Conservation (phyloP, 2,329 filamentous ascomycete species). For the Westerdykella sp. region DNA sequence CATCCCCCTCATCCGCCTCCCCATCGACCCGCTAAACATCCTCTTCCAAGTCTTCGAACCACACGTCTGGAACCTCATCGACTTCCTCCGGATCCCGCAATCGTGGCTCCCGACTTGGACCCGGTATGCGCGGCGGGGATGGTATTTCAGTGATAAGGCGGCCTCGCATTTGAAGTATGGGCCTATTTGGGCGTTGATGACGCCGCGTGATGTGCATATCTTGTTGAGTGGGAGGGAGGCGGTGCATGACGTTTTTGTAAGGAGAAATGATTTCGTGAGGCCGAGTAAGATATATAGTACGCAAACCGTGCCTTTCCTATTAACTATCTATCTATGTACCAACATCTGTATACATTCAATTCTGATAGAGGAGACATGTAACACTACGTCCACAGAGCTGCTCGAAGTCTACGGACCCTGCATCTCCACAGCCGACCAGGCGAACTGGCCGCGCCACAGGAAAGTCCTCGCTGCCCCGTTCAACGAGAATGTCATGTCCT, state of each 20-base stretch:
- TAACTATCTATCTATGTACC: too few species aligned
- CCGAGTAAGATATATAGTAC: conserved; percentile 12
- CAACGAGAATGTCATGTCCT: conserved; percentile 38
- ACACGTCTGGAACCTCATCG: conserved; percentile 7
- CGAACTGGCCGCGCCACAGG: conserved; percentile 41
- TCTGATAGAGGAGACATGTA: too few species aligned
- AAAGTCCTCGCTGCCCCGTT: conserved; percentile 38
- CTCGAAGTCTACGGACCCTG: conserved; percentile 11
- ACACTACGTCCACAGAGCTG: conserved; percentile 3
- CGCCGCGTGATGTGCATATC: conserved; percentile 10
- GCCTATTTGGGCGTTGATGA: conserved; percentile 9
- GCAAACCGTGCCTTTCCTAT: too few species aligned
- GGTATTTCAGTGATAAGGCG: conserved; percentile 14
- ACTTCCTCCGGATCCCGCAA: conserved; percentile 3
- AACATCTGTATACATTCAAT: too few species aligned
- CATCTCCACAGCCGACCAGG: conserved; percentile 10
- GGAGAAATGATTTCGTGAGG: conserved; percentile 10
- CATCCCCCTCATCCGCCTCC: too few species aligned
- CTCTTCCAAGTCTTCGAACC: conserved; percentile 10
- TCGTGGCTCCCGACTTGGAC: conserved; percentile 2
- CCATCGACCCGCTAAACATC: conserved; percentile 9
- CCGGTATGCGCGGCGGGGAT: conserved; percentile 12
- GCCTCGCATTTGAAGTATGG: conserved; percentile 9
- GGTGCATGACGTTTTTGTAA: conserved; percentile 8
- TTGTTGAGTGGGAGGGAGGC: conserved; percentile 10